These are phyloP conservation scores for Boletus edulis DNA, from an alignment of 768 basidiomycete species.

Conservation along the genomic window DNA sequence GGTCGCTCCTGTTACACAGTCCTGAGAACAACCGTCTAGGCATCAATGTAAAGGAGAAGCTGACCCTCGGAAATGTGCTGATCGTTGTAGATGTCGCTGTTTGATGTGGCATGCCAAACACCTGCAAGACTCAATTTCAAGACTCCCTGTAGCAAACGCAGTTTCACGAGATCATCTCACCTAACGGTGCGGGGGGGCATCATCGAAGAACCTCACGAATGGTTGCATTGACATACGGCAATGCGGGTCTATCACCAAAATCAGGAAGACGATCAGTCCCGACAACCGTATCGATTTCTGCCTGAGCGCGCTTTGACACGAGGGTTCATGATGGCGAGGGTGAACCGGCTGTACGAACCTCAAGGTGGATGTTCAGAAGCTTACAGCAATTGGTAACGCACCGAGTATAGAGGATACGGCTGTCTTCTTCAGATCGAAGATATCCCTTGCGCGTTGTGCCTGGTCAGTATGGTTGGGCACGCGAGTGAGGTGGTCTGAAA, in stretches of 20 bases:
- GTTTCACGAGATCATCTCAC: background rate
- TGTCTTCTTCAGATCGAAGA: background rate
- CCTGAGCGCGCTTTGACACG: slow-evolving; percentile 3
- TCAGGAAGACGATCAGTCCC: background rate
- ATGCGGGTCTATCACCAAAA: background rate
- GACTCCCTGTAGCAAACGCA: background rate
- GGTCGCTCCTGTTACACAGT: slow-evolving; percentile 2
- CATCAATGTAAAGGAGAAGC: background rate
- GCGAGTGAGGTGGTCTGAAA: background rate
- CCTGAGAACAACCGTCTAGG: background rate
- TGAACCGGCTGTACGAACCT: background rate
- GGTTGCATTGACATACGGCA: slow-evolving; percentile 10
- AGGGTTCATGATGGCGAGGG: slow-evolving; percentile 3
- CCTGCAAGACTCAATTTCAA: background rate
- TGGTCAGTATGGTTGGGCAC: background rate
- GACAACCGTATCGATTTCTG: background rate
- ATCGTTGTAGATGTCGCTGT: slow-evolving; percentile 24
- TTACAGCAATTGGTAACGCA: background rate
- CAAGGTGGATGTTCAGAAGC: background rate
- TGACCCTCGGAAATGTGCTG: slow-evolving; percentile 34
- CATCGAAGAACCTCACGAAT: slow-evolving; percentile 6
- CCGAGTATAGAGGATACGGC: background rate
- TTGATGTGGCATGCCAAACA: slow-evolving; percentile 19
- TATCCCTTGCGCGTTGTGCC: background rate
- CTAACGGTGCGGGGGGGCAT: background rate